A percentile compares a stretch with the other conserved stretches of the same genome.
Conservation (phyloP, 164 flowering plant genomes). For the Buxus sempervirens region DNA sequence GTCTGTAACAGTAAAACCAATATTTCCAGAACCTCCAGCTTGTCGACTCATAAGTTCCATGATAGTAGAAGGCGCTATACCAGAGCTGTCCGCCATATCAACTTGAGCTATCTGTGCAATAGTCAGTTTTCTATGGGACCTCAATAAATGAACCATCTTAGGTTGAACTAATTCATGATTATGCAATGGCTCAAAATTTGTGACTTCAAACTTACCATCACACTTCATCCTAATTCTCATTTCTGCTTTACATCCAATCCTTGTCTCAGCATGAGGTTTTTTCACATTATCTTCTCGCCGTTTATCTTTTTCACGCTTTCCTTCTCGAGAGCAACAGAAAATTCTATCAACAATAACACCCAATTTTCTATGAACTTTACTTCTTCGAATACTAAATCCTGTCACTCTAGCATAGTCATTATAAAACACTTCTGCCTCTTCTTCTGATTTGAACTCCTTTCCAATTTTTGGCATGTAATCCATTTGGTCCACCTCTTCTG, state of each 20-base stretch:
- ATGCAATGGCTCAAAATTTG: background rate
- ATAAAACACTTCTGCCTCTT: background rate
- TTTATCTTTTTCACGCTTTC: background rate
- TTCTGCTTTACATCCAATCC: background rate
- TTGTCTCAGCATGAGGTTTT: background rate
- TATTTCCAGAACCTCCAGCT: background rate
- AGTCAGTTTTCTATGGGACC: background rate
- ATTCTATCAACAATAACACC: background rate
- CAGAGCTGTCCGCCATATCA: background rate
- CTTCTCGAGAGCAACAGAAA: background rate
- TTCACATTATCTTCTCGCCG: background rate
- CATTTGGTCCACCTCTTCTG: background rate
- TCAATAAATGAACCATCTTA: background rate
- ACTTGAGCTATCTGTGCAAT: too few species aligned
- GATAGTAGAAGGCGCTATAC: background rate
- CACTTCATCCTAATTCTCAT: background rate
- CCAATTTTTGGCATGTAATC: background rate
- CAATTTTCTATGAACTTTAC: too few species aligned
- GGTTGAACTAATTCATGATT: background rate
- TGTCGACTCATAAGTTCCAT: background rate
- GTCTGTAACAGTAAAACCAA: background rate
- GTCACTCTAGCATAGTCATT: background rate
- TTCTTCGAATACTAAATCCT: background rate
- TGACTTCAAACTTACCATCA: background rate
- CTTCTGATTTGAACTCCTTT: background rate